Evolutionary conservation across 2,329 filamentous ascomycete species (phyloP).

Genomic region (Beauveria brongniartii): DNA sequence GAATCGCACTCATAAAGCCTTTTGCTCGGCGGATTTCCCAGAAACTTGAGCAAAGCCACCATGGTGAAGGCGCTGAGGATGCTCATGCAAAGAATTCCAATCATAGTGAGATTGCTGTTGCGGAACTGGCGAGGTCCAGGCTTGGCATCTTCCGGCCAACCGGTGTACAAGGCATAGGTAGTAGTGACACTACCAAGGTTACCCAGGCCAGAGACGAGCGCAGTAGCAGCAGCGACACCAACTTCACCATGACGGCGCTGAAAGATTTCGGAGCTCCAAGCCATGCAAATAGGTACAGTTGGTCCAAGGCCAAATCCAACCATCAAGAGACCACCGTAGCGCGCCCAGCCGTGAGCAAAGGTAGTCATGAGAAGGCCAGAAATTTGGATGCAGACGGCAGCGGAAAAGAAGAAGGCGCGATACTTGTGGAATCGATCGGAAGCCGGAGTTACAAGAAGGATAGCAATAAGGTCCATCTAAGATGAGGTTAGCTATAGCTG

Average conservation of each 20-base stretch:
- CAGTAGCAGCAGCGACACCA: constrained; percentile 77
- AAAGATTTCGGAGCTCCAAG: constrained; percentile 87
- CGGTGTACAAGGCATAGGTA: constrained; percentile 82
- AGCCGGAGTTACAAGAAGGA: constrained; percentile 75
- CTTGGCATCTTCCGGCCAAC: constrained; percentile 71
- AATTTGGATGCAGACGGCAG: constrained; percentile 71
- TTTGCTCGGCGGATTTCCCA: constrained; percentile 44
- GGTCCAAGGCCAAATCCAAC: constrained; percentile 86
- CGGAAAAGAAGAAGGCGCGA: constrained; percentile 73
- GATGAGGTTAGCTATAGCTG: background rate
- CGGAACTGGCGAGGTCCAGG: constrained; percentile 64
- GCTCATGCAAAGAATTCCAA: constrained; percentile 73
- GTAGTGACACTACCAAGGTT: constrained; percentile 82
- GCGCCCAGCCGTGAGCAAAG: constrained; percentile 72
- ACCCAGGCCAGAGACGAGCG: constrained; percentile 77
- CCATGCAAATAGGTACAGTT: constrained; percentile 89
- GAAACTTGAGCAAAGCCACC: constrained; percentile 53
- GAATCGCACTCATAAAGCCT: constrained; percentile 35
- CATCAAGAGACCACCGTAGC: constrained; percentile 82
- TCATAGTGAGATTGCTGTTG: constrained; percentile 80
- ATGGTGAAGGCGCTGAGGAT: constrained; percentile 65
- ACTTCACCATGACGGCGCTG: constrained; percentile 84
- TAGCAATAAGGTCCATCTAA: constrained; percentile 80
- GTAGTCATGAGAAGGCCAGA: constrained; percentile 71
- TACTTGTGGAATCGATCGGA: constrained; percentile 79